phyloP scores from a whole-genome alignment of 345 rosid species.

The Citrus sinensis region DVS_A1.0 CM039168.1:23690501-23691000 shows the following conservation, averaged over 20 bases:
- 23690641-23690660: neutral
- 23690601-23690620: neutral
- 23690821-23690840: no score
- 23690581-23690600: neutral
- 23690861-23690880: neutral
- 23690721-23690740: neutral
- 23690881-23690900: neutral
- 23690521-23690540: conserved; percentile 34
- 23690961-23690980: neutral
- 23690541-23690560: conserved; percentile 16
- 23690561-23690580: neutral
- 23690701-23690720: neutral
- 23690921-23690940: neutral
- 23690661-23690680: neutral
- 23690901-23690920: no score
- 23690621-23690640: neutral
- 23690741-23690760: neutral
- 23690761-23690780: neutral
- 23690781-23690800: neutral
- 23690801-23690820: neutral
- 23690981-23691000: neutral
- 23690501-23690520: conserved; percentile 60
- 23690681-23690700: neutral
- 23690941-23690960: neutral
- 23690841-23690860: neutral